A percentile compares a stretch with the other conserved stretches of the same genome.
These are phyloP conservation scores for Lichina pygmaea DNA, from an alignment of 495 filamentous ascomycete genomes.

Conservation along the genomic window DNA sequence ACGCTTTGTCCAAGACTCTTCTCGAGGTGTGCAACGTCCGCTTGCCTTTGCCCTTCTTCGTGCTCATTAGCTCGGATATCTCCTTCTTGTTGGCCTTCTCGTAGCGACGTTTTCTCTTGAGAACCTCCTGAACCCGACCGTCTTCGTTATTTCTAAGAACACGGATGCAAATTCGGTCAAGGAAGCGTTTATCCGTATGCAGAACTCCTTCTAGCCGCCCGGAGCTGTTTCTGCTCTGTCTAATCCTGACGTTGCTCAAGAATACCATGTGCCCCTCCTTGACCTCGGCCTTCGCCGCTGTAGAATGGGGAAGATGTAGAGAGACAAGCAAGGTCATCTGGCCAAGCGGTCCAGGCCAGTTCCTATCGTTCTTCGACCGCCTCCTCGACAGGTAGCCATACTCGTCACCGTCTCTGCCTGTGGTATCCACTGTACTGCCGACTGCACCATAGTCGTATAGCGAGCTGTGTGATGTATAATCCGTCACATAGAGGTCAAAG, in stretches of 20 bases:
- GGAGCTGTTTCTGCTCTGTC: conserved; percentile 14
- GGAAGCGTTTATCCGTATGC: conserved; percentile 28
- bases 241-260: conserved; percentile 50
- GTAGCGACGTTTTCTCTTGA: conserved; percentile 35
- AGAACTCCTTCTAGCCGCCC: conserved; percentile 44
- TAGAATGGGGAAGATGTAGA: conserved; percentile 41
- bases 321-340: conserved; percentile 45
- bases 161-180: conserved; percentile 25
- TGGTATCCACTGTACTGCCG: conserved; percentile 10
- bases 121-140: conserved; percentile 28
- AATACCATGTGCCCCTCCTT: conserved; percentile 29
- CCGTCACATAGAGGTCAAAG: conserved; percentile 49
- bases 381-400: conserved; percentile 17
- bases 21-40: conserved; percentile 6
- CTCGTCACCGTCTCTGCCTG: conserved; percentile 19
- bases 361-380: conserved; percentile 8
- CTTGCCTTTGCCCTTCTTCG: conserved; percentile 16
- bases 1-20: too few relatives aligned
- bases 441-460: conserved; percentile 30
- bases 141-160: conserved; percentile 20
- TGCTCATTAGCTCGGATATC: conserved; percentile 8
- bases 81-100: conserved; percentile 21
- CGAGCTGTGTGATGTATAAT: conserved; percentile 47
- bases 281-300: conserved; percentile 25
- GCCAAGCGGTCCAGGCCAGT: conserved; percentile 63